Evolutionary conservation across 768 basidiomycete genomes (phyloP).

Genomic region (Melanogaster broomeanus): DNA sequence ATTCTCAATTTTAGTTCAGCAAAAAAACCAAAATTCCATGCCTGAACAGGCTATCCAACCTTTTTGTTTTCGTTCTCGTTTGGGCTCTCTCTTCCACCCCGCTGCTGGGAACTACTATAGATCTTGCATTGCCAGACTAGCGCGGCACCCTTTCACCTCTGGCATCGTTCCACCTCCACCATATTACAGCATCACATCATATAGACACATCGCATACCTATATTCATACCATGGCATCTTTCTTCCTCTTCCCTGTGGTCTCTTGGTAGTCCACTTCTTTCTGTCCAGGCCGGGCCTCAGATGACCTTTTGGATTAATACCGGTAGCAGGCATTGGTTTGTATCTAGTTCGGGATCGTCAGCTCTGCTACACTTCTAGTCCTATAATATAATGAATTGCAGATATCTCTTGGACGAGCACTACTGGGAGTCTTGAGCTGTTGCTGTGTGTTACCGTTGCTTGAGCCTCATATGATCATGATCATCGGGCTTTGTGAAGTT

Average conservation of each 20-base stretch:
- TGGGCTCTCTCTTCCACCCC: no score
- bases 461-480: no score
- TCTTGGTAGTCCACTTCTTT: conserved; percentile 13
- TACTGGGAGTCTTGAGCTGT: no score
- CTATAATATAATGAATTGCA: conserved; percentile 26
- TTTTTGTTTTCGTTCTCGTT: conserved; percentile 3
- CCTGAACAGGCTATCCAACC: conserved; percentile 18
- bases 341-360: conserved; percentile 16
- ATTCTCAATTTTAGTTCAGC: conserved; percentile 11
- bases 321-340: conserved; percentile 13
- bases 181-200: conserved; percentile 26
- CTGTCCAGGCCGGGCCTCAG: conserved; percentile 17
- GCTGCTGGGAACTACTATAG: conserved; percentile 23
- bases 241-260: conserved; percentile 11
- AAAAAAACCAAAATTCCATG: conserved; percentile 40
- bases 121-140: conserved; percentile 16
- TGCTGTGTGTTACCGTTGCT: background rate
- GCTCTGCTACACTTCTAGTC: conserved; percentile 11
- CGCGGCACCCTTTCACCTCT: conserved; percentile 16
- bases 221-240: conserved; percentile 37
- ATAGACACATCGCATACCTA: conserved; percentile 37
- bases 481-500: no score
- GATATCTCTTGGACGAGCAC: conserved; percentile 2
- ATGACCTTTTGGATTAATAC: conserved; percentile 10
- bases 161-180: conserved; percentile 20